Percentiles rank a stretch among this genome's conserved stretches.
phyloP scores from a whole-genome alignment of 2,329 filamentous ascomycete genomes.

The Sordariomycetes sp. region DNA sequence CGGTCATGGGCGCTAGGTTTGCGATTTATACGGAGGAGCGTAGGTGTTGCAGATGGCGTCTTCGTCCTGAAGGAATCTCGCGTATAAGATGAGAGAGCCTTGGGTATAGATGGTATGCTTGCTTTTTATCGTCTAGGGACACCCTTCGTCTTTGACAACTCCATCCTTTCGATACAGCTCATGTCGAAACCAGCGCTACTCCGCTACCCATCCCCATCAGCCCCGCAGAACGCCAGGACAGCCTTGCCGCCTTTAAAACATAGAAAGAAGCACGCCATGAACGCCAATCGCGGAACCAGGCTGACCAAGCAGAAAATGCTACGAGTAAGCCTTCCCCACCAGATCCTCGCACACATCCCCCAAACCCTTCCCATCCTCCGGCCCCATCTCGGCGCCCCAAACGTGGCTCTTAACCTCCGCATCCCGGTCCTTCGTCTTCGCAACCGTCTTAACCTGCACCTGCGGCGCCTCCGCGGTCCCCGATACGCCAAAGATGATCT shows the following conservation, averaged over 20 bases:
- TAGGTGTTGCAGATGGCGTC: too few species aligned
- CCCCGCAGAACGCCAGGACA: not conserved
- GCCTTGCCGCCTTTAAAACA: not conserved
- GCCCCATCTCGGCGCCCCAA: not conserved
- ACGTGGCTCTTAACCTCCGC: not conserved
- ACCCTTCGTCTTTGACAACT: not conserved
- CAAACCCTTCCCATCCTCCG: not conserved
- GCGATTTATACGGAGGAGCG: too few species aligned
- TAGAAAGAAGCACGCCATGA: not conserved
- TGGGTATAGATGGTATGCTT: too few species aligned
- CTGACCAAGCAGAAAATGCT: not conserved
- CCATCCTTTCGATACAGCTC: not conserved
- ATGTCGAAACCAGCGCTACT: not conserved
- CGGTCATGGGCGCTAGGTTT: too few species aligned
- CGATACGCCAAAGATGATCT: not conserved
- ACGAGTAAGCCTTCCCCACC: not conserved
- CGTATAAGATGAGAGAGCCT: too few species aligned
- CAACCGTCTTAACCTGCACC: not conserved
- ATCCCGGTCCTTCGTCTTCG: not conserved
- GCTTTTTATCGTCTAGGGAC: not conserved
- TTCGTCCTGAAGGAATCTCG: too few species aligned
- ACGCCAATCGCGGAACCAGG: not conserved
- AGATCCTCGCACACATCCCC: constrained; percentile 2
- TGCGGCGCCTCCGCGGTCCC: not conserved
- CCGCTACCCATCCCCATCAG: not conserved